Evolutionary conservation across 352 stramenopile species (phyloP), one percentile per base, ranked within the genome.

Genomic region (Globisporangium perplexum): DNA sequence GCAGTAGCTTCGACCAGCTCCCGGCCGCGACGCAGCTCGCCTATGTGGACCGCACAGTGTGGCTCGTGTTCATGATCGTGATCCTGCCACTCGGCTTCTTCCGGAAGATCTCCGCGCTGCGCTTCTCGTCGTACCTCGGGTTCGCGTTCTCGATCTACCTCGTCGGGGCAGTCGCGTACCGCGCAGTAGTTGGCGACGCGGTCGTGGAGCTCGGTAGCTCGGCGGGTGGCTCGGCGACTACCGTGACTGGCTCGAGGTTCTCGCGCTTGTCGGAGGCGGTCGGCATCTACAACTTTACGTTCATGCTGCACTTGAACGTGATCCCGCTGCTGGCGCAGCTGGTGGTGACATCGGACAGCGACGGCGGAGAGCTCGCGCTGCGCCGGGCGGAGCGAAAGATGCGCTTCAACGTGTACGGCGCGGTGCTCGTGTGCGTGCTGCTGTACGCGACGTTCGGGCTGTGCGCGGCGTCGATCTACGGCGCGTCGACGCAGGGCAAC

Each of bases 281-380:
- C 33, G 77, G 77, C 20, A 88, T 92, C 52, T 92, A 90, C 71
- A 92, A 92, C 54, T 92, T 89, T 55, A 85, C 78, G 8, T 91
- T 90, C 59, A 88, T 91, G 76, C 63, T 89, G 39, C 81, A 91
- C 22, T 52, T 91, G 47, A 91, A 91, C 45, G 76, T 91, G 47
- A 83, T 91, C 53, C 81, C 81, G 26, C 57, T 91, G 10, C 66
- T 87, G 11, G 72, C 69, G 4, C 79, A 88, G 46, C 61, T 87
- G 15, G 70, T 87, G 41, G 47, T 67, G 24, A 47, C 50, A 45
- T 52, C 53, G 15, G 44, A 14, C 28, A 61, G 57, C 49, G 20
- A 26, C 17, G 50, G 44, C 35, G 46, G 18, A 15, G 49, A 31
- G 28, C 53, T 65, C 42, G 46, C 59, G 51, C 65, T 66, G 55